phyloP scores from a whole-genome alignment of 1,284 basidiomycete species.

The Puccinia triticina region DNA sequence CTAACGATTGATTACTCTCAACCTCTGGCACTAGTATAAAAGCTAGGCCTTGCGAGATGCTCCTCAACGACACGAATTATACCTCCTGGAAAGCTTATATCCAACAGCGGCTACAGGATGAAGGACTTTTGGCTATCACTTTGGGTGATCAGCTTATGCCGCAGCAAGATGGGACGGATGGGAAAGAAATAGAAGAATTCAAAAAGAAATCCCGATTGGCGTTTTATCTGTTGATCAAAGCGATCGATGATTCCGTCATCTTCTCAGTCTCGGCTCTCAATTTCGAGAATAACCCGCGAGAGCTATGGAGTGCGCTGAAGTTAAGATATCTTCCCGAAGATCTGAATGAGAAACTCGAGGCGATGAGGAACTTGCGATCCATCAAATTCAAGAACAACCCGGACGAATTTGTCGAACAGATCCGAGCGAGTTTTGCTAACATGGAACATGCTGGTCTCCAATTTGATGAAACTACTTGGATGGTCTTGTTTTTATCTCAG shows the following conservation, averaged over 20 bases:
- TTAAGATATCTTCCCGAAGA: background rate
- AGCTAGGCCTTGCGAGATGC: background rate
- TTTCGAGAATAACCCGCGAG: conserved; percentile 23
- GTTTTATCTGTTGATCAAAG: conserved; percentile 27
- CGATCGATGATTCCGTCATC: conserved; percentile 28
- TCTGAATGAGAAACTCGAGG: conserved; percentile 19
- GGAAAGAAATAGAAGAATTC: conserved; percentile 10
- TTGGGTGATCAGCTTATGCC: conserved; percentile 1
- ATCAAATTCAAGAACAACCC: conserved; percentile 12
- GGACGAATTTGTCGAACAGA: background rate
- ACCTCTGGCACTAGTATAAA: background rate
- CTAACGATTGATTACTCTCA: background rate
- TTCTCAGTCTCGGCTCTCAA: conserved; percentile 8
- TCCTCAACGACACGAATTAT: conserved; percentile 19
- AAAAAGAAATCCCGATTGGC: conserved; percentile 40
- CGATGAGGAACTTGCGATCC: conserved; percentile 9
- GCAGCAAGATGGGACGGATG: background rate
- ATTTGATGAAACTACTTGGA: conserved; percentile 21
- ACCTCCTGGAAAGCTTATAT: conserved; percentile 31
- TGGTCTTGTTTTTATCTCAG: conserved; percentile 19
- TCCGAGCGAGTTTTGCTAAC: background rate
- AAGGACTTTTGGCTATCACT: conserved; percentile 30
- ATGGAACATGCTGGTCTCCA: conserved; percentile 22
- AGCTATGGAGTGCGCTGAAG: conserved; percentile 16
- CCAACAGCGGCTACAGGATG: conserved; percentile 23